Conservation (phyloP, 2,329 filamentous ascomycete genomes). For the Aspergillus sp. region DNA sequence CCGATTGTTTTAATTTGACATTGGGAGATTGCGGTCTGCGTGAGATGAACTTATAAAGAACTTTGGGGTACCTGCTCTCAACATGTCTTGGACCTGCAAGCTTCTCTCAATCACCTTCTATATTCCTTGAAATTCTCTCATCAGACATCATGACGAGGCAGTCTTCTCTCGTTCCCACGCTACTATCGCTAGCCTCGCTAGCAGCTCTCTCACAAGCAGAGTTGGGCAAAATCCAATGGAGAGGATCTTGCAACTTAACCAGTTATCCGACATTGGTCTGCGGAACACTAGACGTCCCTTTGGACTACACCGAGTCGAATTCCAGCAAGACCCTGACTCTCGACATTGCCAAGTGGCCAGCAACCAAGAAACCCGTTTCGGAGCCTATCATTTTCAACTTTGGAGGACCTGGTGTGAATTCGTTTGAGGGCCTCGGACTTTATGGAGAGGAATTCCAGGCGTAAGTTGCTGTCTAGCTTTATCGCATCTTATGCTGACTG, state of each 20-base stretch:
- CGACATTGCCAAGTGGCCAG: conserved; percentile 11
- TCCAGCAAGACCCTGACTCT: conserved; percentile 10
- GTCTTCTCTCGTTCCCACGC: not conserved
- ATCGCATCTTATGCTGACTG: not conserved
- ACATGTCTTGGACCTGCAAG: not conserved
- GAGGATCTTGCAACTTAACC: not conserved
- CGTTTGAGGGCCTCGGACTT: not conserved
- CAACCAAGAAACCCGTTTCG: conserved; percentile 6
- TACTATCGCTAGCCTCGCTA: not conserved
- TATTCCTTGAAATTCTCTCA: not conserved
- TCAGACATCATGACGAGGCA: not conserved
- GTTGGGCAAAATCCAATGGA: conserved; percentile 5
- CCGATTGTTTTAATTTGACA: not conserved
- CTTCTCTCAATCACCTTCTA: not conserved
- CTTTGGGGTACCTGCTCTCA: not conserved
- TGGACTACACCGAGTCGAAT: conserved; percentile 11
- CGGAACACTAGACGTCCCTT: conserved; percentile 14
- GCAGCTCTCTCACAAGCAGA: conserved; percentile 2
- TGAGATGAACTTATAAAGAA: not conserved
- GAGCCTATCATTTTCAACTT: conserved; percentile 13
- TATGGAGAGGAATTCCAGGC: not conserved
- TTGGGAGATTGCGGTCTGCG: not conserved
- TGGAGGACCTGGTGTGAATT: conserved; percentile 9
- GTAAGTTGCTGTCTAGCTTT: not conserved
- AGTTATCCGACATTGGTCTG: not conserved